These are phyloP conservation scores for Cladosporium sphaerospermum DNA, from an alignment of 2,329 filamentous ascomycete genomes.

Conservation along the genomic window DNA sequence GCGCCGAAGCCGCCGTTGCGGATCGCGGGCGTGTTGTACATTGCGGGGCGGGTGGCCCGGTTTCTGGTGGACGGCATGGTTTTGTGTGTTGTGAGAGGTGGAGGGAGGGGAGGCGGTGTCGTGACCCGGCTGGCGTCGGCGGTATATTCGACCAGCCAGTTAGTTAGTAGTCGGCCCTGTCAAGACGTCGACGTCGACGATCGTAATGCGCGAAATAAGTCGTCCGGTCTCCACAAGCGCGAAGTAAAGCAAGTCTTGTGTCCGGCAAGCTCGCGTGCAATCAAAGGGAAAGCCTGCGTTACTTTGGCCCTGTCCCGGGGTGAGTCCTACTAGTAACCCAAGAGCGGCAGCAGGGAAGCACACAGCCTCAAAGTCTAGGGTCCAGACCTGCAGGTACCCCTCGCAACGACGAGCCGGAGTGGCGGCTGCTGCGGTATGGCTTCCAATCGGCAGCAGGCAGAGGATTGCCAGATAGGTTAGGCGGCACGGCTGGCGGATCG, in stretches of 20 bases:
- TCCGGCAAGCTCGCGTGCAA: neutral
- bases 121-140: too few relatives aligned
- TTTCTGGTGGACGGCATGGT: constrained; percentile 19
- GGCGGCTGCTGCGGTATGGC: constrained; percentile 8
- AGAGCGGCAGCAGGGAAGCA: neutral
- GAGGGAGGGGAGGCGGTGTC: too few relatives aligned
- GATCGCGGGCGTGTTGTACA: constrained; percentile 32
- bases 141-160: too few relatives aligned
- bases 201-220: too few relatives aligned
- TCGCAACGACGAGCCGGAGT: neutral
- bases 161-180: too few relatives aligned
- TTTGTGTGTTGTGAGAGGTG: neutral
- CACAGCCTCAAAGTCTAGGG: constrained; percentile 10
- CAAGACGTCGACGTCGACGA: too few relatives aligned
- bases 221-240: too few relatives aligned
- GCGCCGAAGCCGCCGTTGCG: constrained; percentile 30
- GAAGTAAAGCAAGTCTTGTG: too few relatives aligned
- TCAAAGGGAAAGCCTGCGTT: neutral
- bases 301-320: neutral
- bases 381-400: constrained; percentile 11
- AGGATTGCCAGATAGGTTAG: constrained; percentile 1
- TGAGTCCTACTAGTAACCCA: neutral
- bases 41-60: constrained; percentile 20
- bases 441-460: constrained; percentile 8
- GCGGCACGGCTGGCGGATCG: constrained; percentile 6